Evolutionary conservation across 1,284 basidiomycete species (phyloP), one percentile per base, ranked within the genome.

Genomic region (Salmacisia buchloeana): DNA sequence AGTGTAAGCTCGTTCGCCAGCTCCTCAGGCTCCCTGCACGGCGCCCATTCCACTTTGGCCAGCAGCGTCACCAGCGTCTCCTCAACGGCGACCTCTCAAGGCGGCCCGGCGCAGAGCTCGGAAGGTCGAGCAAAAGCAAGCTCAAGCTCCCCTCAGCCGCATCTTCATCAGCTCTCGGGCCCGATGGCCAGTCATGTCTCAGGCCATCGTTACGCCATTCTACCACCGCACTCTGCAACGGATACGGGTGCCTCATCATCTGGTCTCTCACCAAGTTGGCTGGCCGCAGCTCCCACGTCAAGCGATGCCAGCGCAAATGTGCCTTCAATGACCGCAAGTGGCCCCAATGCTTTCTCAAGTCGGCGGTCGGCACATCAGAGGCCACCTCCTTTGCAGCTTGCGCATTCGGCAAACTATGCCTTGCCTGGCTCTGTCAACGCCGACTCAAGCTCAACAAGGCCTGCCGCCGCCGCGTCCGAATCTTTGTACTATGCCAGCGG

Each of bases 321-420:
- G n/a, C n/a, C n/a, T n/a, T 65, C 70, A 68, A 18, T 64, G 67
- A 15, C 68, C 66, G 35, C 69, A 64, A 9, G 66, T 70, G 34
- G n/a, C 9, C 18, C 46, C 29, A 27, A 25, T 13, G 29, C 46
- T 64, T 67, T 3, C 59, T 72, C 39, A 64, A 68, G 38, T 63
- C 69, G 57, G 63, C 67, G 57, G 62, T 3, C 57, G 63, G n/a
- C 67, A 63, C 61, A 66, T 67, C 63, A 68, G 63, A 21, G 70
- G 64, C n/a, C 70, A 60, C 59, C 66, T 4, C 66, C 66, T 4
- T 46, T 68, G 23, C 49, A 62, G 12, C 61, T 68, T 21, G 36
- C 66, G 10, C 60, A 66, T 23, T 66, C 64, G 2, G 25, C 64
- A 3, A 27, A 56, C 23, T 25, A 41, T 18, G 45, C 38, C 23